Conservation (phyloP, 306 rosid species). For the Lagenaria siceraria region DNA sequence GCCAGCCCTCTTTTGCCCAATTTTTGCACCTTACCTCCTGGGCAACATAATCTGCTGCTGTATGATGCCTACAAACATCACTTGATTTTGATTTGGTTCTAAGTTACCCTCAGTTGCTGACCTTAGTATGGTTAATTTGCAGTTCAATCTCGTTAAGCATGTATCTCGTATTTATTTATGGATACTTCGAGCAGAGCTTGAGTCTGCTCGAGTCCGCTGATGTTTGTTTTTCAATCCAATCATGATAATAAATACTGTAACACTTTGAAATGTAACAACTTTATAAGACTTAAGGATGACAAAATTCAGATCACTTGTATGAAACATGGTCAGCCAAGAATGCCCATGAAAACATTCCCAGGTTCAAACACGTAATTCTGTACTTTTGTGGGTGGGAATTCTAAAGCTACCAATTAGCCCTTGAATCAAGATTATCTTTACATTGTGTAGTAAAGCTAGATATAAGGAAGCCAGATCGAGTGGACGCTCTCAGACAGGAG, state of each 20-base stretch:
- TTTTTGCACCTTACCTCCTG: neutral
- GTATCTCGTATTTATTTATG: no score
- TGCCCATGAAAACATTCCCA: neutral
- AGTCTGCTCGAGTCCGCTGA: neutral
- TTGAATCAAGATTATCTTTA: neutral
- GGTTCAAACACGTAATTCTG: neutral
- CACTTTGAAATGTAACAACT: neutral
- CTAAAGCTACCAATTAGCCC: neutral
- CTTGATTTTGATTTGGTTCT: neutral
- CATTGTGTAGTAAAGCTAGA: conserved; percentile 2
- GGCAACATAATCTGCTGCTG: neutral
- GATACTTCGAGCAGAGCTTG: neutral
- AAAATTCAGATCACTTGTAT: neutral
- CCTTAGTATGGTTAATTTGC: neutral
- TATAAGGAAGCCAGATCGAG: neutral
- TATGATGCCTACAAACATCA: neutral
- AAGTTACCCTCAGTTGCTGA: neutral
- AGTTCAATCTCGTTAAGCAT: neutral
- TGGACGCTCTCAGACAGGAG: neutral
- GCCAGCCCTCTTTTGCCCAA: neutral
- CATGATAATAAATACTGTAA: neutral
- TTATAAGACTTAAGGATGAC: neutral
- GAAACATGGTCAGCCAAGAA: neutral
- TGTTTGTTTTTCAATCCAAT: neutral
- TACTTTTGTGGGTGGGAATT: neutral